Base-by-base conservation (phyloP, 2,329 filamentous ascomycete species). In the Trichoderma afroharzianum region DNA sequence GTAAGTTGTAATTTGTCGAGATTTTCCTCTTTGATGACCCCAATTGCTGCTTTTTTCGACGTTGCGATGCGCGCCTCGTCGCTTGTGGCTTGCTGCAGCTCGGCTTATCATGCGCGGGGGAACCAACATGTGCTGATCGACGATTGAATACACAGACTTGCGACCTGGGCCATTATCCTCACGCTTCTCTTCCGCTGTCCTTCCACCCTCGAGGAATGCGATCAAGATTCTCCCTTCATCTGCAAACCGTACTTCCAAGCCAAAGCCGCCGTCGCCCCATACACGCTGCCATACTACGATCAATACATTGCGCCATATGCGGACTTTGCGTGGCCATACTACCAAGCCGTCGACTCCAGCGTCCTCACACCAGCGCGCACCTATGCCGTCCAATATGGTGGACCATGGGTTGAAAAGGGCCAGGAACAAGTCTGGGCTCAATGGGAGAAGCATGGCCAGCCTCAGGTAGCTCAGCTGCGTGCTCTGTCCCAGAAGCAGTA, bases 111-210 rank as follows among this genome's bases (percentile, higher is more conserved):
- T 62, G 43, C 36, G 57, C 58, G 59, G 57, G 68, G 68, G 26
- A 53, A 53, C 21, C 18, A 43, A 9, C 7, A 26, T 26, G 47
- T 57, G 69, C 69, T 67, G 63, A 67, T 61, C 28, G 63, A 68
- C 18, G 47, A 33, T 50, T 50, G 33, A 14, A 58, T 70, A 11
- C 18, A 33, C 74, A 95, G 95, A 77, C 81, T 98, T 58, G 81
- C 91, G 71, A 92, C 93, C 24, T 99, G 95, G 95, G 97, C 96
- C 80, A 87, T 91, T 43, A 90, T 98, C 74, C 81, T 94, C 73
- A 96, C 92, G 28, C 84, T 96, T 70, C 82, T 95, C 72, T 92
- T 99, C 80, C 89, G 91, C 73, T 99, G 95, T 80, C 95, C 95
- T 14, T 85, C 90, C 3, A 89, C 88, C 9, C 82, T 91, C 72